Evolutionary conservation across 78 protist genomes (phyloP).

Genomic region (Diacronema lutheri): DNA sequence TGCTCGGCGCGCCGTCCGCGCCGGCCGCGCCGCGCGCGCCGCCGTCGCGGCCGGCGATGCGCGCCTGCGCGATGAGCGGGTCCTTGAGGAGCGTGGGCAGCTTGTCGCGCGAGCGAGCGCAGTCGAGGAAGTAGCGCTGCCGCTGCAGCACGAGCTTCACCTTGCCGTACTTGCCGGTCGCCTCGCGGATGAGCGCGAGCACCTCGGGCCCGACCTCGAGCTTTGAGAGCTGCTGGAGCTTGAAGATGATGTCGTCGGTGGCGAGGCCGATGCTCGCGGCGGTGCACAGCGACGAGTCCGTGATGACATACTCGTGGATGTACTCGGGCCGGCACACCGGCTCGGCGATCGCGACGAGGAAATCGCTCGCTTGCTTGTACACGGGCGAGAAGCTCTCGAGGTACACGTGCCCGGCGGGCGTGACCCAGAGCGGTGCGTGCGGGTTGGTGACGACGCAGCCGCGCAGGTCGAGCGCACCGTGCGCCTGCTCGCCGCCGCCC

Average conservation of each 20-base stretch:
- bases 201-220: constrained; percentile 43
- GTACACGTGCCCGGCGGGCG: constrained; percentile 81
- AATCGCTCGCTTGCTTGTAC: constrained; percentile 86
- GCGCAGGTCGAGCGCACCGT: too few species aligned
- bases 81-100: too few species aligned
- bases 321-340: constrained; percentile 71
- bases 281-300: constrained; percentile 88
- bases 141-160: constrained; percentile 60
- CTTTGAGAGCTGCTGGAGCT: constrained; percentile 64
- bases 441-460: too few species aligned
- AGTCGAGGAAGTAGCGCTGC: constrained; percentile 66
- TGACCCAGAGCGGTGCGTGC: constrained; percentile 70
- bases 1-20: too few species aligned
- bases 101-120: not conserved
- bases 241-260: constrained; percentile 62
- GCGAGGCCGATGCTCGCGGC: constrained; percentile 90
- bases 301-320: constrained; percentile 83
- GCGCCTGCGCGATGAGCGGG: too few species aligned
- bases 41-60: too few species aligned
- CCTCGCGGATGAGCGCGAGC: constrained; percentile 27
- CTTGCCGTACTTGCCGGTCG: constrained; percentile 75
- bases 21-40: too few species aligned
- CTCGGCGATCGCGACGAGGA: constrained; percentile 94
- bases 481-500: too few species aligned
- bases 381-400: constrained; percentile 84